Percentiles rank a stretch among this genome's conserved stretches.
Conservation (phyloP, 2,329 filamentous ascomycete species). For the Alternaria gansuensis region DNA sequence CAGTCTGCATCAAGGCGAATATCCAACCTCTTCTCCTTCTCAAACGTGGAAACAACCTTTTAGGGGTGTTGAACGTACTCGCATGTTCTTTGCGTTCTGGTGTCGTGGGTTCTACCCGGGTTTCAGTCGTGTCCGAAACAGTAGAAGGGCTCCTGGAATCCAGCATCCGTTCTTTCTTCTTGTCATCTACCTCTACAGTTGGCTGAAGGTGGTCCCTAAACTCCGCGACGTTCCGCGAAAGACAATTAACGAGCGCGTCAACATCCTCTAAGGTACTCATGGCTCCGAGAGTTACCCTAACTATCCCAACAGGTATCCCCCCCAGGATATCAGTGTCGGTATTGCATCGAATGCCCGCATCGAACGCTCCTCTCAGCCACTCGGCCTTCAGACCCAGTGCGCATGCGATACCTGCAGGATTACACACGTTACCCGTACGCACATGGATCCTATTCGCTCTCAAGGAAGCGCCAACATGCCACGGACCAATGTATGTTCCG, state of each 20-base stretch:
- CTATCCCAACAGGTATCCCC: conserved; percentile 65
- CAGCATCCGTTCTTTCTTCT: conserved; percentile 4
- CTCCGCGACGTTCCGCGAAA: not conserved
- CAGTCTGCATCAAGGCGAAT: not conserved
- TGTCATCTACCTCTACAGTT: not conserved
- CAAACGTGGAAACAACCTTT: not conserved
- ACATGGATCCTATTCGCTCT: conserved; percentile 67
- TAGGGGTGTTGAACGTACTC: not conserved
- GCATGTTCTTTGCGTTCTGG: not conserved
- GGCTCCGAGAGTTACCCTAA: conserved; percentile 68
- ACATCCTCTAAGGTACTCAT: conserved; percentile 68
- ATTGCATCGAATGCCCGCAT: conserved; percentile 66
- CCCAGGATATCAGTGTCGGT: conserved; percentile 64
- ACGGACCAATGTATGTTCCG: conserved; percentile 65
- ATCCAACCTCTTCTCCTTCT: not conserved
- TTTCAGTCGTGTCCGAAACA: not conserved
- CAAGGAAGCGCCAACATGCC: conserved; percentile 67
- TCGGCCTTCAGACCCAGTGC: conserved; percentile 61
- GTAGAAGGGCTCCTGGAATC: not conserved
- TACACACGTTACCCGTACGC: conserved; percentile 66
- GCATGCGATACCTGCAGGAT: conserved; percentile 61
- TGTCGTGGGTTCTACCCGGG: not conserved
- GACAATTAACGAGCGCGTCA: conserved; percentile 37
- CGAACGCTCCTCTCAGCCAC: conserved; percentile 65
- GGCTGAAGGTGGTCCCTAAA: not conserved